Evolutionary conservation across 352 stramenopile genomes (phyloP), one percentile per base, ranked within the genome.

Genomic region (Globisporangium nunn): DNA sequence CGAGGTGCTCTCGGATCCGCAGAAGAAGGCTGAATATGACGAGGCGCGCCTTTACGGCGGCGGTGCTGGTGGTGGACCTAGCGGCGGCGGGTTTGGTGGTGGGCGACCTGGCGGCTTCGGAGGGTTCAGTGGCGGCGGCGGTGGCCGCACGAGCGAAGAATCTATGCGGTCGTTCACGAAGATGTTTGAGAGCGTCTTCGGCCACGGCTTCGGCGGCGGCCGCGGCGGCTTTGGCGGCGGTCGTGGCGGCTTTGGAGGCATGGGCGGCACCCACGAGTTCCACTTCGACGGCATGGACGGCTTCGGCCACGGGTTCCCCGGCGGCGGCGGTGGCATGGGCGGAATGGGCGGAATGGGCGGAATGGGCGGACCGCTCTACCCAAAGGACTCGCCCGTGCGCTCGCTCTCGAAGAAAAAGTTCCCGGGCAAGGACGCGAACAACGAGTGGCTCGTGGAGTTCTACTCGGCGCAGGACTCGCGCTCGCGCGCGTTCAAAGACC

Each of bases 21-120:
- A 94, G 15, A 93, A 96, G 69, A 76, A 89, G 43, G 71, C 91
- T 7, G 85, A 94, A 40, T 98, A 97, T 67, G 92, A 98, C 62
- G 71, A 96, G 37, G 77, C 74, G 8, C 71, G 77, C n/a, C 63
- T 60, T 1, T 78, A 80, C 53, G 65, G 67, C 51, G 70, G 64
- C 35, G 55, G 58, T 35, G 30, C 10, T 39, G 28, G 14, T 30
- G 62, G 54, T 41, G 54, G 52, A 2, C 46, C 45, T 0, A 46
- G 18, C 35, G 59, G 56, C 11, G 56, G 56, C 14, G 69, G 67
- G 7, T 68, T 69, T 52, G 54, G 54, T 6, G 75, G 67, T 33
- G 56, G 31, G 31, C 31, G 31, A 37, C 31, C 59, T 23, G 65
- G 64, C 43, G 59, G 66, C 11, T 52, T 48, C 28, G 47, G 58